Conservation (phyloP, 306 rosid species). For the Casuarina glauca region DNA sequence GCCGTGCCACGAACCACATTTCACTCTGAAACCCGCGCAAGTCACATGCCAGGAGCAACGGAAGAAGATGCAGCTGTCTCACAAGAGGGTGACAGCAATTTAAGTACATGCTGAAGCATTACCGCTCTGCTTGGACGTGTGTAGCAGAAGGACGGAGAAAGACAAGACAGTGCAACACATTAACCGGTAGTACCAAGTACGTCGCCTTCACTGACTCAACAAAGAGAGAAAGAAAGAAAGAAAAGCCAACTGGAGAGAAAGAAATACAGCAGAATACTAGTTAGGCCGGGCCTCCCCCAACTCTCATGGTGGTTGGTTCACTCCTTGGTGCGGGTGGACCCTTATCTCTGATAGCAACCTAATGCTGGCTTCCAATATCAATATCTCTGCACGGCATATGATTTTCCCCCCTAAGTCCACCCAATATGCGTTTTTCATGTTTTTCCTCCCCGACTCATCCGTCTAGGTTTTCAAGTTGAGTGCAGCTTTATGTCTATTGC, state of each 20-base stretch:
- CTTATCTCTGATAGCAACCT: conserved; percentile 47
- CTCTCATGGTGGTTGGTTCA: not conserved
- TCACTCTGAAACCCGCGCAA: conserved; percentile 30
- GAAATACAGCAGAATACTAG: not conserved
- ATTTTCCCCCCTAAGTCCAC: too few species aligned
- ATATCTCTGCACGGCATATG: not conserved
- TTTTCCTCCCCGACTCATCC: not conserved
- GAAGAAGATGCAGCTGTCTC: conserved; percentile 35
- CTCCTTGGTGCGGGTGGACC: conserved; percentile 12
- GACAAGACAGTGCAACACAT: conserved; percentile 52
- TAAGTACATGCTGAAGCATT: conserved; percentile 39
- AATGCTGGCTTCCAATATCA: conserved; percentile 42
- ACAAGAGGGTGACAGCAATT: conserved; percentile 30
- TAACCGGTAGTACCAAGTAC: conserved; percentile 48
- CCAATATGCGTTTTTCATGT: too few species aligned
- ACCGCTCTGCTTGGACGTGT: conserved; percentile 50
- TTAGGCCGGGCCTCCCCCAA: too few species aligned
- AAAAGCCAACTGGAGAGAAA: conserved; percentile 19
- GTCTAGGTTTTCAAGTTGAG: not conserved
- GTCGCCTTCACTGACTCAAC: conserved; percentile 37
- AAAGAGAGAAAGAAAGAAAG: conserved; percentile 27
- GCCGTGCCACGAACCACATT: too few species aligned
- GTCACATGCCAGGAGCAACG: conserved; percentile 41
- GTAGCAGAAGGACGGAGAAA: conserved; percentile 45
- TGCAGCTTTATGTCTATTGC: not conserved